Evolutionary conservation across 129 eudicot genomes (phyloP), one percentile per base, ranked within the genome.

Genomic region (Flaveria linearis): DNA sequence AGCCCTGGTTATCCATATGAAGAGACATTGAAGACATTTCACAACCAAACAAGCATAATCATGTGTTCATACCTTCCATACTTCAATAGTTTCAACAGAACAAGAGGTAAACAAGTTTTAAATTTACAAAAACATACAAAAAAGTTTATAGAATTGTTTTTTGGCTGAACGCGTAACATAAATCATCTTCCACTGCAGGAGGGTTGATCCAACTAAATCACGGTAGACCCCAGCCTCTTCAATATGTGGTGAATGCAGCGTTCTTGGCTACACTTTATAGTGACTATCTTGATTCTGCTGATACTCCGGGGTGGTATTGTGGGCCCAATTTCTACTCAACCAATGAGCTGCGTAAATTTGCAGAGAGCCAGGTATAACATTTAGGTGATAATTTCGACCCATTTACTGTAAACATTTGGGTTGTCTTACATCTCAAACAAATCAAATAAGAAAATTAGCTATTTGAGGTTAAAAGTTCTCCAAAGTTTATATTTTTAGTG

Each of bases 1-100:
- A 88, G 96, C 85, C 98, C 98, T 33, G 98, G 98, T 13, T 93
- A 88, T 83, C 98, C 98, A 2, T 93, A 93, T 67, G 97, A 87
- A 84, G 97, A 89, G 60, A 87, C 86, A n/a, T 76, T 91, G 81
- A 87, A 80, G 69, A 87, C 92, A 20, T 91, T 91, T 71, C 97
- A 91, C 84, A 88, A 91, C 72, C 96, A 91, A 83, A 89, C 96
- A 14, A 82, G 89, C 85, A 82, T 87, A 72, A 69, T 87, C 78
- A 87, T 91, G 97, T 91, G 97, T 78, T 91, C 96, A 0, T 89
- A 79, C 76, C 96, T 91, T 71, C 97, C 97, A 9, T 77, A 74
- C 71, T 91, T 85, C 73, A 87, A 79, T 41, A 82, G 92, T 67
- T 91, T 91, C 51, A 91, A 91, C 73, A 78, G 97, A 80, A 91